Conservation (phyloP, 805 yeast genomes). For the Barnettozyma vustinii region DNA sequence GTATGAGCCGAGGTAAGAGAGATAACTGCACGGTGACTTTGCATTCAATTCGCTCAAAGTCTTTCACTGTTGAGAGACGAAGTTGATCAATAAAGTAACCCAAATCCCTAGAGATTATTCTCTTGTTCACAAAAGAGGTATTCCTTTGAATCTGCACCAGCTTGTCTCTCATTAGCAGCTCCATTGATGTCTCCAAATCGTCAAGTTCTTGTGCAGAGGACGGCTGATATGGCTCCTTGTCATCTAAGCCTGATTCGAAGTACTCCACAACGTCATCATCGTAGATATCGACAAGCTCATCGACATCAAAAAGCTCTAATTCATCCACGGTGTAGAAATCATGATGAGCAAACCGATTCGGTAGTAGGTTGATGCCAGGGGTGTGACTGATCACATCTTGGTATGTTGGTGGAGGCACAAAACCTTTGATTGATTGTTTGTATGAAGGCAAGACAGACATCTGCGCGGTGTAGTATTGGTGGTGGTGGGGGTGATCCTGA, state of each 20-base stretch:
- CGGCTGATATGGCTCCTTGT: constrained; percentile 1
- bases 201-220: constrained; percentile 11
- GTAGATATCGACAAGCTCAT: constrained; percentile 6
- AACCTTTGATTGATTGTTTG: constrained; percentile 12
- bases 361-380: constrained; percentile 8
- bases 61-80: constrained; percentile 12
- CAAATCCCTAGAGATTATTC: constrained; percentile 12
- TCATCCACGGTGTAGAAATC: constrained; percentile 9
- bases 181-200: constrained; percentile 10
- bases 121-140: constrained; percentile 17
- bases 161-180: constrained; percentile 16
- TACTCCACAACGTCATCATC: constrained; percentile 12
- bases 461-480: neutral
- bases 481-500: neutral
- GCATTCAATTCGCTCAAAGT: constrained; percentile 15
- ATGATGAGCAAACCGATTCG: constrained; percentile 11
- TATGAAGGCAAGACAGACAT: constrained; percentile 16
- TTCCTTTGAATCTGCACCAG: constrained; percentile 17
- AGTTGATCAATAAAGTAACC: constrained; percentile 20
- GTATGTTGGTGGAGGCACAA: constrained; percentile 22
- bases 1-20: constrained; percentile 8
- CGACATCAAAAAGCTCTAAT: constrained; percentile 2
- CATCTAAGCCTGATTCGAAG: constrained; percentile 5
- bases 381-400: constrained; percentile 8
- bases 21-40: constrained; percentile 11